These are phyloP conservation scores for Gaultheria prostrata DNA, from an alignment of 148 eudicot genomes.

Conservation along the genomic window DNA sequence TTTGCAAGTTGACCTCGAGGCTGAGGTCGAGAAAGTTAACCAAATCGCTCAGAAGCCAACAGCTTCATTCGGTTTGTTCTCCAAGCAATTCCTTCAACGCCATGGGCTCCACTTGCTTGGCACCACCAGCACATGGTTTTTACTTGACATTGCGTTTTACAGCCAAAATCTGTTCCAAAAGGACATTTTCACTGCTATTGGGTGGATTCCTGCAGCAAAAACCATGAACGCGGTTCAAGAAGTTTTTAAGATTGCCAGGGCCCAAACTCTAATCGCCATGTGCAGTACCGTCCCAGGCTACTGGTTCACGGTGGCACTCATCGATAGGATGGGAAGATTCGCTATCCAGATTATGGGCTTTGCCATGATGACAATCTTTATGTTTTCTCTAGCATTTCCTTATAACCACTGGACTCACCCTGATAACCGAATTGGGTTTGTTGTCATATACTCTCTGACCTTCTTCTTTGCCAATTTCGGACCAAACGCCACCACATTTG, in stretches of 20 bases:
- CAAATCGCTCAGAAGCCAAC: constrained; percentile 6
- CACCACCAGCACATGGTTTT: constrained; percentile 31
- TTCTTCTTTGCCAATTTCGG: constrained; percentile 40
- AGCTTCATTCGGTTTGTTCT: constrained; percentile 19
- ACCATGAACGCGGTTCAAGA: constrained; percentile 35
- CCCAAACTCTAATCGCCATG: constrained; percentile 35
- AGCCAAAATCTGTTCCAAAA: constrained; percentile 36
- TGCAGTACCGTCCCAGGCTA: constrained; percentile 40
- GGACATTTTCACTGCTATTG: constrained; percentile 34
- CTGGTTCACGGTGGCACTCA: constrained; percentile 37
- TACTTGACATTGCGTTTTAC: constrained; percentile 15
- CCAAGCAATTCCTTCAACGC: constrained; percentile 22
- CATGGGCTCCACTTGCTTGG: constrained; percentile 39
- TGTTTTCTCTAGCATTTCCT: constrained; percentile 36
- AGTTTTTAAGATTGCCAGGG: constrained; percentile 33
- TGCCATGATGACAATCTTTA: constrained; percentile 32
- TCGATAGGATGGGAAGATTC: constrained; percentile 33
- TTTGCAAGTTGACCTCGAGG: constrained; percentile 25
- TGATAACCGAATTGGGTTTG: constrained; percentile 28
- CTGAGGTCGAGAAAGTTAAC: constrained; percentile 24
- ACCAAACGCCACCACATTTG: constrained; percentile 37
- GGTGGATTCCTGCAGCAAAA: constrained; percentile 37
- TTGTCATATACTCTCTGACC: constrained; percentile 31
- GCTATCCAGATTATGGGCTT: constrained; percentile 33
- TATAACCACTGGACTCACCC: constrained; percentile 36